Evolutionary conservation across 2,329 filamentous ascomycete species (phyloP), one percentile per base, ranked within the genome.

Genomic region (Claviceps digitariae): DNA sequence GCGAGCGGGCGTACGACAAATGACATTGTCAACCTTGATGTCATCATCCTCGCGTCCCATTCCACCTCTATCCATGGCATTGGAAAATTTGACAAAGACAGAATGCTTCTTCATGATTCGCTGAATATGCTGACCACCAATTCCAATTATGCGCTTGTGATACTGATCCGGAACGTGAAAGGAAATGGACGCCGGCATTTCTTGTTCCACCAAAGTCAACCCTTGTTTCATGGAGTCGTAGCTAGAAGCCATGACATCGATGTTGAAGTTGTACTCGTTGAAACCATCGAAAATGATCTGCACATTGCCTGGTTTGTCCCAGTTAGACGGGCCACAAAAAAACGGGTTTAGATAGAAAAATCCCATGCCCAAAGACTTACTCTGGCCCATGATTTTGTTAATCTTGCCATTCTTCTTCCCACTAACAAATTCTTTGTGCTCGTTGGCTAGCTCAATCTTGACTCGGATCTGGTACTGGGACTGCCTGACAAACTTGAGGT

Each of bases 81-180:
- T 98, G 59, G 90, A 95, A 65, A 98, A 98, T 67, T 98, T 98
- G 73, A 98, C 93, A 63, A 98, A 98, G 60, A 98, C 93, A 0
- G 93, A 97, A 71, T 98, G 95, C 72, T 97, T 97, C 76, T 98
- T 97, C 93, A 98, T 98, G 73, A 98, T 97, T 53, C 91, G 88
- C 69, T 98, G 93, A 60, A 98, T 98, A 65, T 98, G 93, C 67
- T 97, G 91, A 10, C 93, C 93, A 56, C 93, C 93, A 62, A 98
- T 97, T 51, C 93, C 93, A 58, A 98, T 98, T 64, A 98, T 98
- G 49, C 93, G 90, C 74, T 98, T 98, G 72, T 98, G 93, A 67
- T 98, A 98, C 69, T 97, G 93, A 63, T 98, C 93, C 3, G 93
- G 93, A 29, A 98, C 93, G 64, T 98, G 93, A 77, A 98, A 98